Base-by-base conservation (phyloP, 371 early-diverging fungal genomes). In the Basidiobolus meristosporus region DNA sequence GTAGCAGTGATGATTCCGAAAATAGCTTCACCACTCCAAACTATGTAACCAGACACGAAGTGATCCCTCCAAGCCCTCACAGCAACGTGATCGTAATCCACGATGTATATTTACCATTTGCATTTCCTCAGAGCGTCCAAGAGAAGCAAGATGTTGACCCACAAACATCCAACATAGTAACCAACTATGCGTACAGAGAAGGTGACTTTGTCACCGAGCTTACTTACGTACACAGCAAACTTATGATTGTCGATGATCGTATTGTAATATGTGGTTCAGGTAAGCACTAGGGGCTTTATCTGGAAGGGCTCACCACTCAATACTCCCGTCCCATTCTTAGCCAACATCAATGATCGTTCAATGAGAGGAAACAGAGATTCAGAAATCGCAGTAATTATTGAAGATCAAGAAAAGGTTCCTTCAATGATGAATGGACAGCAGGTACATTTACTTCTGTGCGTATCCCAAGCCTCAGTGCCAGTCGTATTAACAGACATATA, bases 341-440 rank as follows among this genome's bases (percentile, higher is more conserved):
- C 89, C 40, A 91, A 90, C 57, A 62, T 92, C 51, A 93, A 93
- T 55, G 85, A 85, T 50, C 67, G 92, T 16, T 83, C 84, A 1
- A 74, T 78, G 56, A 51, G 76, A 19, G 95, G 95, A 9, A 73
- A 72, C 44, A 71, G 91, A 39, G 95, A 93, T 49, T 82, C 88
- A 2, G 95, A 93, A 59, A 64, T 89, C 30, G 86, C 85, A n/a
- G 65, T 82, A 49, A 39, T 86, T 12, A 62, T 89, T 20, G 82
- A 84, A 54, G 90, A 89, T 48, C 62, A 71, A 1, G 67, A 76
- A 22, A 62, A 60, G 33, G 61, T 90, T 0, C 53, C 58, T 7
- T 68, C 79, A 0, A 65, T 59, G 28, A 78, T 89, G 83, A 59
- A 77, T 46, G 83, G 78, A 2, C 54, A 72, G 19, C 58, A 61